A percentile compares a stretch with the other conserved stretches of the same genome.
Conservation (phyloP, 352 stramenopile species). For the Phytopythium delawarense region DNA sequence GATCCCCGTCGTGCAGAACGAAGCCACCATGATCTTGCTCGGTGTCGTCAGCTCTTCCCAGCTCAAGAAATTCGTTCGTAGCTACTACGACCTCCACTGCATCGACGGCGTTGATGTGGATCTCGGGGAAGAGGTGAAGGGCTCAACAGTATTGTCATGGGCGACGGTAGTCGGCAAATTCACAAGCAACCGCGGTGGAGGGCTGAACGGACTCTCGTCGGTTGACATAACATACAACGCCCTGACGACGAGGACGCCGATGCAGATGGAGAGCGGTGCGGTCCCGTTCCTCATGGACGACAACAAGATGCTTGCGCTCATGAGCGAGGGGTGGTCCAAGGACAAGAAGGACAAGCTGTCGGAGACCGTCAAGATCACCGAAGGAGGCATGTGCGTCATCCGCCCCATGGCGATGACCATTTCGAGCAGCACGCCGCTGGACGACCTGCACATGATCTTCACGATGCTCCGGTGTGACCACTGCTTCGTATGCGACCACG, state of each 20-base stretch:
- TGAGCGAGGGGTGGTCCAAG: constrained; percentile 67
- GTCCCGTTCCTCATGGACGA: constrained; percentile 85
- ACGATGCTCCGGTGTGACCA: constrained; percentile 88
- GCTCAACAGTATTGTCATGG: constrained; percentile 40
- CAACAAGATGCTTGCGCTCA: constrained; percentile 66
- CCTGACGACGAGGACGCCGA: constrained; percentile 26
- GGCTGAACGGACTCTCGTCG: constrained; percentile 62
- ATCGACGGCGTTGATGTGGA: constrained; percentile 61
- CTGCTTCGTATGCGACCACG: constrained; percentile 86
- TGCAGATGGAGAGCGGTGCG: constrained; percentile 17
- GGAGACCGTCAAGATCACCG: constrained; percentile 62
- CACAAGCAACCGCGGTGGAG: constrained; percentile 39
- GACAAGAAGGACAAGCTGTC: constrained; percentile 58
- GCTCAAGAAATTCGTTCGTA: constrained; percentile 56
- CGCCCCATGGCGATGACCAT: constrained; percentile 80
- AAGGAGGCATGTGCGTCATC: constrained; percentile 55
- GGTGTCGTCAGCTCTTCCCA: constrained; percentile 58
- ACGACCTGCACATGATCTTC: constrained; percentile 90
- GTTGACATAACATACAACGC: constrained; percentile 69
- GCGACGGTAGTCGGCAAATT: constrained; percentile 59
- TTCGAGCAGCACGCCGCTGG: constrained; percentile 70
- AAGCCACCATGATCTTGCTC: constrained; percentile 61
- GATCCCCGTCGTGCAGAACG: constrained; percentile 69
- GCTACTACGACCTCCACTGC: constrained; percentile 48
- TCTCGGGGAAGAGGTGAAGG: constrained; percentile 58